Percentiles rank a stretch among this genome's conserved stretches.
Evolutionary conservation across 2,329 filamentous ascomycete species (phyloP).

Genomic region (Helminthosporium solani): DNA sequence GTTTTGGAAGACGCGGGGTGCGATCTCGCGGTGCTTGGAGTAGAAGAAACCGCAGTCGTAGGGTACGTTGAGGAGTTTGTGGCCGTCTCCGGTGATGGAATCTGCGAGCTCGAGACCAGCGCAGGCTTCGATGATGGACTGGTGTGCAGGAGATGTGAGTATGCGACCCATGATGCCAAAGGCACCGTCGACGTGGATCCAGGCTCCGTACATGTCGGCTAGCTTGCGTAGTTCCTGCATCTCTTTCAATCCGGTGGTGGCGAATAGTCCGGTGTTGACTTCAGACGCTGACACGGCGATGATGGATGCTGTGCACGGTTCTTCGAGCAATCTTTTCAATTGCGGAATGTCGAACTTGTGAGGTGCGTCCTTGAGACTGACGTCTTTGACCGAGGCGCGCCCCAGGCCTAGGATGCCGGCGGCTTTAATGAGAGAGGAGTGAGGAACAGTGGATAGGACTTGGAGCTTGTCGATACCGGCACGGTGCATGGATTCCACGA

Average conservation of each 20-base stretch:
- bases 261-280: conserved; percentile 85
- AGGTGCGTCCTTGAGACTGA: conserved; percentile 57
- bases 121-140: conserved; percentile 51
- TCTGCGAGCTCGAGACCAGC: conserved; percentile 78
- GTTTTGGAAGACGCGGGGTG: conserved; percentile 72
- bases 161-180: conserved; percentile 80
- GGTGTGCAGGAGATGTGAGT: conserved; percentile 62
- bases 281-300: conserved; percentile 82
- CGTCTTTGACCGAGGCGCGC: conserved; percentile 63
- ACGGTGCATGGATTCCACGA: conserved; percentile 64
- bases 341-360: conserved; percentile 69
- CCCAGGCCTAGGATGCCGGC: conserved; percentile 81
- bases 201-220: conserved; percentile 72
- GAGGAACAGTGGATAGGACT: conserved; percentile 76
- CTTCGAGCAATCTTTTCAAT: conserved; percentile 61
- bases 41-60: conserved; percentile 94
- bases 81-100: conserved; percentile 81
- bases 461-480: conserved; percentile 69
- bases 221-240: conserved; percentile 64
- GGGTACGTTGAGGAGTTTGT: conserved; percentile 92
- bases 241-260: conserved; percentile 59
- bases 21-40: conserved; percentile 61
- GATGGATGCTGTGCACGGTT: conserved; percentile 64
- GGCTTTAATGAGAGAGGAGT: conserved; percentile 82
- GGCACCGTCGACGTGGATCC: conserved; percentile 89